These are phyloP conservation scores for Globisporangium acanthophoron DNA, from an alignment of 352 stramenopile species.

Conservation along the genomic window DNA sequence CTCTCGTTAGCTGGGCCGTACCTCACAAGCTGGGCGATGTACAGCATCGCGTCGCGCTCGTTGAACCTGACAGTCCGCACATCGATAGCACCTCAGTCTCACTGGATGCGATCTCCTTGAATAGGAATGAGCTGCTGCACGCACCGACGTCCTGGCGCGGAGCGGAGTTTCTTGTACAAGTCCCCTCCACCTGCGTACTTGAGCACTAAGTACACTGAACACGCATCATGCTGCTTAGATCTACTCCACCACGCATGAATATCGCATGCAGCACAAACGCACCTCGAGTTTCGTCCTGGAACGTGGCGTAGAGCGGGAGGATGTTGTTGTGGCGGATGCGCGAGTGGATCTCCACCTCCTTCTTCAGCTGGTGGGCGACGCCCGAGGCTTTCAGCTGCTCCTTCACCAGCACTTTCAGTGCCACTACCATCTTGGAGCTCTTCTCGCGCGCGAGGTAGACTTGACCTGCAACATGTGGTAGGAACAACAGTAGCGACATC, in stretches of 20 bases:
- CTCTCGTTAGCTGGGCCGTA: constrained; percentile 6
- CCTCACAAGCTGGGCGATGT: constrained; percentile 71
- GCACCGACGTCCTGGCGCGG: constrained; percentile 39
- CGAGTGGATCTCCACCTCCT: constrained; percentile 91
- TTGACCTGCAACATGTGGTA: constrained; percentile 23
- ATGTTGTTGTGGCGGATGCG: constrained; percentile 87
- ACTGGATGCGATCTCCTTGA: background rate
- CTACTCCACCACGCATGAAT: background rate
- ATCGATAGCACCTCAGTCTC: background rate
- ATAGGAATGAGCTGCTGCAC: background rate
- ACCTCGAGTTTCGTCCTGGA: constrained; percentile 73
- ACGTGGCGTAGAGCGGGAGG: constrained; percentile 78
- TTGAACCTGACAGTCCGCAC: constrained; percentile 27
- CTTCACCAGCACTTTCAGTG: constrained; percentile 90
- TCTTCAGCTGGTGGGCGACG: constrained; percentile 73
- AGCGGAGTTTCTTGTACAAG: constrained; percentile 72
- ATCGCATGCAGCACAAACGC: background rate
- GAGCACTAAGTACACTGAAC: constrained; percentile 81
- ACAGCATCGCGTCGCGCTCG: constrained; percentile 57
- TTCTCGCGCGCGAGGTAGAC: constrained; percentile 88
- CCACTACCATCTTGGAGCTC: constrained; percentile 68
- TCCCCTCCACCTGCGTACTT: constrained; percentile 85
- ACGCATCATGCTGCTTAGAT: background rate
- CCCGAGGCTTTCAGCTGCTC: constrained; percentile 61
- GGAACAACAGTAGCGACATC: background rate